These are phyloP conservation scores for Eucalyptus cloeziana DNA, from an alignment of 345 rosid genomes.

Conservation along the genomic window DNA sequence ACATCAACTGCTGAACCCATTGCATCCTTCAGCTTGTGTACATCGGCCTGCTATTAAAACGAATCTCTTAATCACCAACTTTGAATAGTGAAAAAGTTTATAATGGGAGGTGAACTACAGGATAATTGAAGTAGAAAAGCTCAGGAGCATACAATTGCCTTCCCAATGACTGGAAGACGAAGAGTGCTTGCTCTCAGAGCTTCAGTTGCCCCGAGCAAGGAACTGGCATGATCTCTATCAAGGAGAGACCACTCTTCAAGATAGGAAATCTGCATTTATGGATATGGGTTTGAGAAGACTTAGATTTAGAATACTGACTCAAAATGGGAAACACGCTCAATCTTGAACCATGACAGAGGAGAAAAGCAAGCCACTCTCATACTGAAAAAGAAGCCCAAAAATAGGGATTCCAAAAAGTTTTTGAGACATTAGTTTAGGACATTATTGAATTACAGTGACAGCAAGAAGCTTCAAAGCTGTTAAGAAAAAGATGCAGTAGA, in stretches of 20 bases:
- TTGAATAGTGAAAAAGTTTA: not conserved
- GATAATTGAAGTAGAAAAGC: not conserved
- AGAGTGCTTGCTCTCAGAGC: conserved; percentile 93
- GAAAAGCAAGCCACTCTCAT: not conserved
- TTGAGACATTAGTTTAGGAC: not conserved
- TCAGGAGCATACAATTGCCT: conserved; percentile 41
- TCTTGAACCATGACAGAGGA: not conserved
- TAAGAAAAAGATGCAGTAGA: not conserved
- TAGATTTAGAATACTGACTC: not conserved
- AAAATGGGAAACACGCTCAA: not conserved
- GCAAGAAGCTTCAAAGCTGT: not conserved
- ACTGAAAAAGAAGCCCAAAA: not conserved
- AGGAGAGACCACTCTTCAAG: conserved; percentile 78
- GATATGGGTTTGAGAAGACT: not conserved
- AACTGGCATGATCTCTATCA: conserved; percentile 61
- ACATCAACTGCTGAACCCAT: conserved; percentile 78
- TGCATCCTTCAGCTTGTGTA: conserved; percentile 77
- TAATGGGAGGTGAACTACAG: not conserved
- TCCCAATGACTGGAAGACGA: conserved; percentile 84
- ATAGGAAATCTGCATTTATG: conserved; percentile 31
- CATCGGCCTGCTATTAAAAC: conserved; percentile 38
- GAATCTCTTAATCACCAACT: not conserved
- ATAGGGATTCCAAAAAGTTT: not conserved
- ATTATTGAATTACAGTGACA: not conserved
- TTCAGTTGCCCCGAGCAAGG: conserved; percentile 76